Conservation (phyloP, 1,284 basidiomycete genomes). For the Taiwanofungus camphoratus region DNA sequence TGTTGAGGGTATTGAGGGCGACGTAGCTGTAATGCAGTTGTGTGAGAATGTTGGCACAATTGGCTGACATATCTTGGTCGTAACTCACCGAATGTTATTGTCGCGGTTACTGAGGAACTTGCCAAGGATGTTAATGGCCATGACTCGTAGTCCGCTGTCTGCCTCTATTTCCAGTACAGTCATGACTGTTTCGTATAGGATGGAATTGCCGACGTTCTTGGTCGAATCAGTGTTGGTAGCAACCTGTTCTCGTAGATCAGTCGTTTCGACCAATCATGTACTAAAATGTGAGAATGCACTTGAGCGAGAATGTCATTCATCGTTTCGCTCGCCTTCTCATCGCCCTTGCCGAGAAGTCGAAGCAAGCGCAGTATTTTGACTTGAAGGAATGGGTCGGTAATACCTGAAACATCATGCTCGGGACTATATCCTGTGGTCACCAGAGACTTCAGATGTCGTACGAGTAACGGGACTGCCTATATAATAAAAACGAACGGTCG, state of each 20-base stretch:
- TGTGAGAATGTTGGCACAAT: neutral
- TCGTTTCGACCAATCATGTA: neutral
- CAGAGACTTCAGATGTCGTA: constrained; percentile 92
- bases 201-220: constrained; percentile 98
- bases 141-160: constrained; percentile 91
- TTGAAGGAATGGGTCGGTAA: constrained; percentile 98
- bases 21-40: constrained; percentile 67
- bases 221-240: constrained; percentile 98
- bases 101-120: constrained; percentile 98
- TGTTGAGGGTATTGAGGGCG: constrained; percentile 96
- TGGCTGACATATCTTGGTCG: neutral
- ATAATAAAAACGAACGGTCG: constrained; percentile 5
- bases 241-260: constrained; percentile 46
- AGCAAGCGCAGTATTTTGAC: constrained; percentile 96
- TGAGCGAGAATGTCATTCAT: constrained; percentile 99
- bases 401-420: constrained; percentile 98
- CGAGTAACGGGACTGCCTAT: constrained; percentile 88
- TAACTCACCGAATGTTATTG: constrained; percentile 90
- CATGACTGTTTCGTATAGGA: constrained; percentile 96
- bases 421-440: constrained; percentile 98
- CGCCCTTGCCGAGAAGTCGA: constrained; percentile 82
- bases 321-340: constrained; percentile 83
- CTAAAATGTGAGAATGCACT: constrained; percentile 32
- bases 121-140: constrained; percentile 99
- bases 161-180: constrained; percentile 99